These are phyloP conservation scores for Camellia lanceoleosa DNA, from an alignment of 148 eudicot genomes.

Conservation along the genomic window DNA sequence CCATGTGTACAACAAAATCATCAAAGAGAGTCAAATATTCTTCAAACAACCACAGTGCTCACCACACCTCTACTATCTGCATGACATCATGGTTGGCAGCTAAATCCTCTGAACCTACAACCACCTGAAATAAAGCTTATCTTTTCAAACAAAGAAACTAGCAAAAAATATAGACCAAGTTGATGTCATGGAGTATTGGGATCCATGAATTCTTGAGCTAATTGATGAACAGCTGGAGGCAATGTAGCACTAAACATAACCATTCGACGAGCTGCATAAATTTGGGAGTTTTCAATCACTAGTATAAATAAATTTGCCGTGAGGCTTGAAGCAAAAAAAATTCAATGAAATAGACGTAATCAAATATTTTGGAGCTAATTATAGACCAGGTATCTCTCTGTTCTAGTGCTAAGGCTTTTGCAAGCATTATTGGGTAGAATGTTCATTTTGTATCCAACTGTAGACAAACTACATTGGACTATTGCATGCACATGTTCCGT, in stretches of 20 bases:
- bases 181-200: slow-evolving; percentile 48
- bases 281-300: background rate
- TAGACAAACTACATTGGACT: too few relatives aligned
- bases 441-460: background rate
- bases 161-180: background rate
- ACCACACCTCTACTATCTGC: slow-evolving; percentile 95
- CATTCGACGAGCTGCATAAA: slow-evolving; percentile 81
- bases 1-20: slow-evolving; percentile 1
- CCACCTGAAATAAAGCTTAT: slow-evolving; percentile 58
- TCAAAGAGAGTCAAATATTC: slow-evolving; percentile 6
- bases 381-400: background rate
- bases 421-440: too few relatives aligned
- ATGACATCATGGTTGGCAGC: slow-evolving; percentile 98
- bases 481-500: background rate
- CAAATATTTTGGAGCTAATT: background rate
- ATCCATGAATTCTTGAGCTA: slow-evolving; percentile 98
- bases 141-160: background rate
- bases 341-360: background rate
- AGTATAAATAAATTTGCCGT: background rate
- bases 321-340: background rate
- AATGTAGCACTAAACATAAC: slow-evolving; percentile 99
- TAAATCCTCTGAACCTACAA: slow-evolving; percentile 97
- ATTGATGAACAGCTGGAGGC: slow-evolving; percentile 88
- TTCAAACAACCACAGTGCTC: slow-evolving; percentile 7
- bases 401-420: background rate